These are phyloP conservation scores for Amaranthus hypochondriacus DNA, from an alignment of 148 eudicot genomes.

Conservation along the genomic window DNA sequence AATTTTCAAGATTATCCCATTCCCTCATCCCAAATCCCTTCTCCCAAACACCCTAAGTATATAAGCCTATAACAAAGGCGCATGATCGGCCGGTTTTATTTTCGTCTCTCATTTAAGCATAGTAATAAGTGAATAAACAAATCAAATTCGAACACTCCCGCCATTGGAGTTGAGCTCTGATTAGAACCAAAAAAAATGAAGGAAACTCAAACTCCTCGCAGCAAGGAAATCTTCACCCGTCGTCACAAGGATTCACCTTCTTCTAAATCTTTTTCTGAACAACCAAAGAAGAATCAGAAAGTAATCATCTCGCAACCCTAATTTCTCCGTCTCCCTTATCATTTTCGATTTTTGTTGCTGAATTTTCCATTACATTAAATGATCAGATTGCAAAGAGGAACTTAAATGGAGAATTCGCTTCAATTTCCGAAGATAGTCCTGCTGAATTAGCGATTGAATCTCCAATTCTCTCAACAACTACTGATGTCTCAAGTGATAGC, in stretches of 20 bases:
- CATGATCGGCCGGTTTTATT: too few relatives aligned
- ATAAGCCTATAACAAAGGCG: background rate
- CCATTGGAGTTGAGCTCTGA: slow-evolving; percentile 12
- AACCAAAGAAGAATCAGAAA: slow-evolving; percentile 27
- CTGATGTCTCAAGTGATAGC: slow-evolving; percentile 29
- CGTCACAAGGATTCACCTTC: slow-evolving; percentile 35
- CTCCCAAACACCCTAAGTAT: background rate
- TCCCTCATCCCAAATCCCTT: background rate
- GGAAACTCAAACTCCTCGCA: slow-evolving; percentile 34
- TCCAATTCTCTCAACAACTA: slow-evolving; percentile 17
- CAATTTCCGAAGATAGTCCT: slow-evolving; percentile 32
- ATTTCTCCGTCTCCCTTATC: background rate
- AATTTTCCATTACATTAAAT: background rate
- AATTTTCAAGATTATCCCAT: background rate
- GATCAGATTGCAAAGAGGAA: slow-evolving; percentile 36
- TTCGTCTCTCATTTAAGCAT: too few relatives aligned
- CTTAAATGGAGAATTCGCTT: slow-evolving; percentile 38
- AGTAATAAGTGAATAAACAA: background rate
- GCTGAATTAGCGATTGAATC: slow-evolving; percentile 27
- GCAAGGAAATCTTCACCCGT: slow-evolving; percentile 28
- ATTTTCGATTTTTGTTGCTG: slow-evolving; percentile 9
- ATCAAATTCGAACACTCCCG: slow-evolving; percentile 34
- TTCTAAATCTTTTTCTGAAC: slow-evolving; percentile 18
- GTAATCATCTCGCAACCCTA: slow-evolving; percentile 25
- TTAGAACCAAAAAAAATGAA: slow-evolving; percentile 25